Conservation (phyloP, 352 stramenopile genomes). For the Pythium sp. region DNA sequence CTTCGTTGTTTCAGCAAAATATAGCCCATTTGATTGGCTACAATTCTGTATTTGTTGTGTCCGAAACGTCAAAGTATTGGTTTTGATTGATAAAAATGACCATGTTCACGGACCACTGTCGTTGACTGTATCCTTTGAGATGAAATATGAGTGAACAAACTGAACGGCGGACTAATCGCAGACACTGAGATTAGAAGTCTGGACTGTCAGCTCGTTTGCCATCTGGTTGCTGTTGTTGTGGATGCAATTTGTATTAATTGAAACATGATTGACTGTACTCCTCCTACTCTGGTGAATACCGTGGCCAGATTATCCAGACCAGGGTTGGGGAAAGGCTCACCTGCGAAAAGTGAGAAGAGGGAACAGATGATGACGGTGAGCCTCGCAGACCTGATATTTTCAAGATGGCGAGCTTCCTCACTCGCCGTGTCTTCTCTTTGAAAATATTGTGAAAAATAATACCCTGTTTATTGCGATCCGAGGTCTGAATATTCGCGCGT, state of each 20-base stretch:
- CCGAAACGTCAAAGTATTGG: too few relatives aligned
- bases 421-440: not conserved
- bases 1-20: too few relatives aligned
- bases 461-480: not conserved
- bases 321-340: not conserved
- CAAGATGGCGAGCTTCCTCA: not conserved
- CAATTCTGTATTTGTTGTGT: too few relatives aligned
- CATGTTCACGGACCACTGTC: too few relatives aligned
- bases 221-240: not conserved
- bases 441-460: not conserved
- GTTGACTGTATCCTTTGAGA: too few relatives aligned
- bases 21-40: too few relatives aligned
- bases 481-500: slow-evolving; percentile 2
- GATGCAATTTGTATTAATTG: not conserved
- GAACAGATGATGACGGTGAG: slow-evolving; percentile 10
- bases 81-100: too few relatives aligned
- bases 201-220: not conserved
- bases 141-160: not conserved
- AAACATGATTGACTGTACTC: not conserved
- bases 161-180: not conserved
- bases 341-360: slow-evolving; percentile 14
- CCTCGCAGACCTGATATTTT: not conserved
- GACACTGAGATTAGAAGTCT: not conserved
- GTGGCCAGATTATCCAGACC: not conserved
- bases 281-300: not conserved